Evolutionary conservation across 495 filamentous ascomycete genomes (phyloP).

Genomic region (Podospora conica): DNA sequence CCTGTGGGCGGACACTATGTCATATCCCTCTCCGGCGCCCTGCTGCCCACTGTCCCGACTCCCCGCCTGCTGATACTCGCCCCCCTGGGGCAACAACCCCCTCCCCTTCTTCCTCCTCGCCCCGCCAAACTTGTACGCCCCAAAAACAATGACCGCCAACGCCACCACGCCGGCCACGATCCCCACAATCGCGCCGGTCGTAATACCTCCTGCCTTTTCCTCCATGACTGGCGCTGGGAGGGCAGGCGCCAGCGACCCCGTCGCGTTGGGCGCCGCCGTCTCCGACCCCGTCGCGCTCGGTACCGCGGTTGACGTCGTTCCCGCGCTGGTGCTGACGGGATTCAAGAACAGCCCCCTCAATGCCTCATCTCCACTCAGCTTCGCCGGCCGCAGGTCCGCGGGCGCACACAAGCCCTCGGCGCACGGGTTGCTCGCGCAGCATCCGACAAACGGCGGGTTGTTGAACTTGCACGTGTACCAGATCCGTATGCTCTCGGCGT

Average conservation of each 20-base stretch:
- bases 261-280: neutral
- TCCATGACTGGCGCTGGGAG: neutral
- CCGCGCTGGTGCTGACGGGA: too few species aligned
- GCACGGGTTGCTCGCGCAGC: slow-evolving; percentile 28
- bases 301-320: too few species aligned
- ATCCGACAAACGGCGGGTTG: slow-evolving; percentile 28
- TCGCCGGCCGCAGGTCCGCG: slow-evolving; percentile 22
- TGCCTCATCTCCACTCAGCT: neutral
- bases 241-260: neutral
- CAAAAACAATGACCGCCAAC: neutral
- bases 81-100: neutral
- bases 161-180: neutral
- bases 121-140: neutral
- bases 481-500: neutral
- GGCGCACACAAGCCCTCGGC: slow-evolving; percentile 13
- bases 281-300: neutral
- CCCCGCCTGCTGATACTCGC: neutral
- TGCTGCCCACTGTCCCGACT: neutral
- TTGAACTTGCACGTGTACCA: slow-evolving; percentile 28
- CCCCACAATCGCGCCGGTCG: neutral
- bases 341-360: neutral
- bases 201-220: neutral
- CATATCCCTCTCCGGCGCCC: neutral
- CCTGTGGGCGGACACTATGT: neutral
- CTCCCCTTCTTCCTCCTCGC: neutral